Evolutionary conservation across 1,139 yeast genomes (phyloP).

Genomic region (Geotrichum reessii): DNA sequence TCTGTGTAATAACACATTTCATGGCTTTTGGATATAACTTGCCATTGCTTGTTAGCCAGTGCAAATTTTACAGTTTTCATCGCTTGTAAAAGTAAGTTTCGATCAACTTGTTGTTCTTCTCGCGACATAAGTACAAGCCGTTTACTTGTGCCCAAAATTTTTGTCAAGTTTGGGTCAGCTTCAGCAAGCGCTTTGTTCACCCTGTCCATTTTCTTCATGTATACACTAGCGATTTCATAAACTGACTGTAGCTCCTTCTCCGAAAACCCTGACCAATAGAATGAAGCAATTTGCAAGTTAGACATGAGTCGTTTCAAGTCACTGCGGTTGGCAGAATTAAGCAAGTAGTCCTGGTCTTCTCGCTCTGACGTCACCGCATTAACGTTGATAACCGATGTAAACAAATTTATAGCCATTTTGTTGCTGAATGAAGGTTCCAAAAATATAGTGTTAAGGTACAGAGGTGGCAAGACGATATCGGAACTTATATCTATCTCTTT

Average conservation of each 20-base stretch:
- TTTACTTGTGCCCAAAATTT: constrained; percentile 11
- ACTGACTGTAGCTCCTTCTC: constrained; percentile 48
- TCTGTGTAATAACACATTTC: constrained; percentile 15
- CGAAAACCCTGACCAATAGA: constrained; percentile 70
- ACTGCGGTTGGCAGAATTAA: constrained; percentile 51
- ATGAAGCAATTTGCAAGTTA: constrained; percentile 60
- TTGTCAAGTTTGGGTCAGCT: not conserved
- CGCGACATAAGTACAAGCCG: constrained; percentile 34
- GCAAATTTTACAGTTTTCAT: constrained; percentile 4
- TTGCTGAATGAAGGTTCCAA: constrained; percentile 59
- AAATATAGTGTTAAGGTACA: constrained; percentile 53
- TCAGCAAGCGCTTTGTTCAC: constrained; percentile 41
- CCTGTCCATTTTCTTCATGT: constrained; percentile 33
- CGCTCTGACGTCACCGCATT: constrained; percentile 71
- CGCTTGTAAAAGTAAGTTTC: constrained; percentile 51
- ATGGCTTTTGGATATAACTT: constrained; percentile 9
- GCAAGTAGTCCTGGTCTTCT: constrained; percentile 63
- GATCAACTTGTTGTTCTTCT: constrained; percentile 45
- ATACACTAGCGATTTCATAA: constrained; percentile 38
- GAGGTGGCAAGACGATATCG: constrained; percentile 53
- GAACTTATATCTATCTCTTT: constrained; percentile 46
- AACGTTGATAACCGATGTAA: constrained; percentile 60
- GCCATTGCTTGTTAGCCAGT: constrained; percentile 11
- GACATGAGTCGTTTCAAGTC: constrained; percentile 53
- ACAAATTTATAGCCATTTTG: constrained; percentile 53